phyloP scores from a whole-genome alignment of 371 early-diverging fungal species.

The Cokeromyces recurvatus region DNA sequence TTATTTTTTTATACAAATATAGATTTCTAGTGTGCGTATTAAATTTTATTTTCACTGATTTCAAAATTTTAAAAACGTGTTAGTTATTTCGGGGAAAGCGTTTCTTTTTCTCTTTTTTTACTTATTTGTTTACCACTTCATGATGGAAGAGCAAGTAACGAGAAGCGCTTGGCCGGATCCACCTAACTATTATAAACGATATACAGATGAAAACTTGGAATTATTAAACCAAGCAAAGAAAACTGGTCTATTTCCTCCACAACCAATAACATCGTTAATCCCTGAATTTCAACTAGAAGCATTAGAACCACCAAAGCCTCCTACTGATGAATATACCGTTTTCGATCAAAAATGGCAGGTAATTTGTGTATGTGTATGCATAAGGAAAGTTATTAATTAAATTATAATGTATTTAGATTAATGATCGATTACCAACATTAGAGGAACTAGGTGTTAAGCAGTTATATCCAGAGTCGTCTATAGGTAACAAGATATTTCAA shows the following conservation, averaged over 20 bases:
- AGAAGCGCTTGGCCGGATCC: slow-evolving; percentile 66
- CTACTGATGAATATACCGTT: slow-evolving; percentile 56
- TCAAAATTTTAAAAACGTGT: no score
- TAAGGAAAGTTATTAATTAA: no score
- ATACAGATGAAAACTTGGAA: slow-evolving; percentile 57
- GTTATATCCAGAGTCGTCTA: slow-evolving; percentile 54
- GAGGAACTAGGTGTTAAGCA: slow-evolving; percentile 65
- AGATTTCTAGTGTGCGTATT: no score
- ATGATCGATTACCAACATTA: slow-evolving; percentile 57
- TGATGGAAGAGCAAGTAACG: slow-evolving; percentile 26
- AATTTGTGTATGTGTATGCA: no score
- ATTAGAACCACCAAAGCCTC: slow-evolving; percentile 58
- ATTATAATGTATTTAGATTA: slow-evolving; percentile 45
- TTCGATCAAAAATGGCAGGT: slow-evolving; percentile 76
- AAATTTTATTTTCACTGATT: no score
- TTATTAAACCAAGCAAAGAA: slow-evolving; percentile 29
- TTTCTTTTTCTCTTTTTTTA: no score
- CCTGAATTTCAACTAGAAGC: slow-evolving; percentile 41
- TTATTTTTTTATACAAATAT: no score
- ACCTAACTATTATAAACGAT: slow-evolving; percentile 61
- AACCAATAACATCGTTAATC: slow-evolving; percentile 34
- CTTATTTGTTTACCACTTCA: no score
- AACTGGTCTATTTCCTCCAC: slow-evolving; percentile 18
- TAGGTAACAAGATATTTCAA: slow-evolving; percentile 24
- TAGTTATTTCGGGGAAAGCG: no score